Conservation (phyloP, 257 asterid species). For the Echium plantagineum region DNA sequence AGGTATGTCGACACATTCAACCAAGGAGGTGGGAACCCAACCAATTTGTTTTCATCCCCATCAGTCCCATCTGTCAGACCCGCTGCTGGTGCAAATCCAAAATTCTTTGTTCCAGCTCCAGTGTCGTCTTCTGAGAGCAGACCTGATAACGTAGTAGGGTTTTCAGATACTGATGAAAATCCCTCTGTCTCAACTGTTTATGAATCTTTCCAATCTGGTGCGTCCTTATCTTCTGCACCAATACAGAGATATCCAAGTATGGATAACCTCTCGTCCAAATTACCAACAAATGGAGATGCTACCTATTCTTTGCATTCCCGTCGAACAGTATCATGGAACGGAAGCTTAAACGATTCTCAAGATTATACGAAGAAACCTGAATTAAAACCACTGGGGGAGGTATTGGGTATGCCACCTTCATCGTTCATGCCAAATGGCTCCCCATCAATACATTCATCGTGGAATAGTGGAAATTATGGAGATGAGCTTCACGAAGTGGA, state of each 20-base stretch:
- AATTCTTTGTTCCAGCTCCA: slow-evolving; percentile 69
- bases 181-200: slow-evolving; percentile 26
- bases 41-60: slow-evolving; percentile 59
- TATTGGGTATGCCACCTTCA: slow-evolving; percentile 34
- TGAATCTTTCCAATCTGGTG: slow-evolving; percentile 26
- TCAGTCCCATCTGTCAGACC: slow-evolving; percentile 48
- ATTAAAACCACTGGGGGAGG: slow-evolving; percentile 43
- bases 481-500: slow-evolving; percentile 95
- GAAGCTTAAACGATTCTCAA: slow-evolving; percentile 36
- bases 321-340: slow-evolving; percentile 92
- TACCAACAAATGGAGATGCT: background rate
- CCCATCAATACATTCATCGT: slow-evolving; percentile 15
- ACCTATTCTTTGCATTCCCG: slow-evolving; percentile 29
- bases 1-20: slow-evolving; percentile 42
- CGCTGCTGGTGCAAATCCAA: slow-evolving; percentile 37
- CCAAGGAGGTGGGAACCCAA: slow-evolving; percentile 59
- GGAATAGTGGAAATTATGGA: slow-evolving; percentile 31
- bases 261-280: slow-evolving; percentile 43
- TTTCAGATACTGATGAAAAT: slow-evolving; percentile 22
- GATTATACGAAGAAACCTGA: slow-evolving; percentile 27
- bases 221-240: slow-evolving; percentile 10
- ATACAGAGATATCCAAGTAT: slow-evolving; percentile 71
- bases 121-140: slow-evolving; percentile 35
- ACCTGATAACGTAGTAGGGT: slow-evolving; percentile 19
- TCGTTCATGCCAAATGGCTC: slow-evolving; percentile 25